Conservation (phyloP, 495 filamentous ascomycete species). For the Penicillium verhagenii region DNA sequence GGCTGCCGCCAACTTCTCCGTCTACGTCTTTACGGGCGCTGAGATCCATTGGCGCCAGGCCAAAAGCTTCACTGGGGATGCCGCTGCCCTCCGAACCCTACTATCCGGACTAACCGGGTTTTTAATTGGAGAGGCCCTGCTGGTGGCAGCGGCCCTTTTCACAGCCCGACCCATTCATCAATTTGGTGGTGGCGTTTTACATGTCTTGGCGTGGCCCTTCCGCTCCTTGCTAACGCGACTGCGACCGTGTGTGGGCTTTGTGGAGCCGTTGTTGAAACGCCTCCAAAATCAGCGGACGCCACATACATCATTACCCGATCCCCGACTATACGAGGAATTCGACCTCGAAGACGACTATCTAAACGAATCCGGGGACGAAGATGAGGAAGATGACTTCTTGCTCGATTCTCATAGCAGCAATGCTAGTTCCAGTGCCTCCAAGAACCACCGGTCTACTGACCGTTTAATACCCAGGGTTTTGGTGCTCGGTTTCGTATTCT, state of each 20-base stretch:
- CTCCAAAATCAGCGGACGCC: conserved; percentile 6
- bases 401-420: neutral
- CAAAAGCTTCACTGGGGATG: conserved; percentile 34
- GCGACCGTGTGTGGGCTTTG: conserved; percentile 6
- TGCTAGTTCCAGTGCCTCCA: neutral
- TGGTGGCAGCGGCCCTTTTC: conserved; percentile 29
- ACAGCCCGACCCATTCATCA: conserved; percentile 23
- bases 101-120: conserved; percentile 40
- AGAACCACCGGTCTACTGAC: neutral
- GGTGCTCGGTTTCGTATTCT: conserved; percentile 18
- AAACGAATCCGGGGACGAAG: conserved; percentile 31
- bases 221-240: conserved; percentile 20
- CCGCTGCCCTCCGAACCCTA: conserved; percentile 36
- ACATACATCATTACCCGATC: conserved; percentile 23
- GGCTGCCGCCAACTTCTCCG: conserved; percentile 37
- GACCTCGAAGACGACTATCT: conserved; percentile 27
- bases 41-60: conserved; percentile 46
- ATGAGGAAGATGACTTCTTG: conserved; percentile 16
- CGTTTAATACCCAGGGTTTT: neutral
- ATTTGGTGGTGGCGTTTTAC: conserved; percentile 28
- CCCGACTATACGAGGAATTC: conserved; percentile 33
- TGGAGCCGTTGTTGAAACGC: conserved; percentile 6
- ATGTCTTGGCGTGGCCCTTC: conserved; percentile 32
- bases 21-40: conserved; percentile 39
- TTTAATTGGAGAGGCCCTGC: conserved; percentile 32